These are phyloP conservation scores for Cubamyces sp. DNA, from an alignment of 768 basidiomycete species.

Conservation along the genomic window DNA sequence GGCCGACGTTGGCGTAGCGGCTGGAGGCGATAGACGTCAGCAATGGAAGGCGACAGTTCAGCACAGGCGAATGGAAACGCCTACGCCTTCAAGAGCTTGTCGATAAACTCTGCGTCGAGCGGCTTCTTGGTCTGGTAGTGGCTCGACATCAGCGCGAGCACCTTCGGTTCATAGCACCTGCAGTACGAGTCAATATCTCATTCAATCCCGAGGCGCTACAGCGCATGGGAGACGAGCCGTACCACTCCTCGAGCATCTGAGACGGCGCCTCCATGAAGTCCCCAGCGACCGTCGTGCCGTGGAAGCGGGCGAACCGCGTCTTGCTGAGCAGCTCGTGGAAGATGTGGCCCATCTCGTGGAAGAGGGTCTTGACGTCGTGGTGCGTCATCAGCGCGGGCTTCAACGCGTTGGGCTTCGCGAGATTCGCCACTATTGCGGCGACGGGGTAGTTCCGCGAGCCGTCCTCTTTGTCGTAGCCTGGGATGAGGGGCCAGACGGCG, in stretches of 20 bases:
- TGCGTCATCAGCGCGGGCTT: constrained; percentile 85
- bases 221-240: background rate
- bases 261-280: constrained; percentile 91
- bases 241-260: constrained; percentile 95
- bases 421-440: constrained; percentile 87
- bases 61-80: constrained; percentile 7
- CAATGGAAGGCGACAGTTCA: background rate
- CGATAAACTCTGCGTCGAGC: constrained; percentile 75
- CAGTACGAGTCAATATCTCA: background rate
- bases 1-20: constrained; percentile 76
- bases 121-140: constrained; percentile 76
- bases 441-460: constrained; percentile 73
- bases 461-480: constrained; percentile 60
- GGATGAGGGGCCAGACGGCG: constrained; percentile 77
- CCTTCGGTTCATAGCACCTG: constrained; percentile 82
- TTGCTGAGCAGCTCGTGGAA: constrained; percentile 61
- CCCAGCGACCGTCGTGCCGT: constrained; percentile 60
- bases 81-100: constrained; percentile 79
- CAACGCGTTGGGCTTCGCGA: constrained; percentile 80
- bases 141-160: constrained; percentile 76
- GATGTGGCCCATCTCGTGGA: constrained; percentile 81
- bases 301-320: constrained; percentile 79
- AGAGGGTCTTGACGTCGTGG: constrained; percentile 86
- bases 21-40: constrained; percentile 24
- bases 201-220: background rate